Evolutionary conservation across 2,329 filamentous ascomycete species (phyloP).

Genomic region (Alternaria arborescens): DNA sequence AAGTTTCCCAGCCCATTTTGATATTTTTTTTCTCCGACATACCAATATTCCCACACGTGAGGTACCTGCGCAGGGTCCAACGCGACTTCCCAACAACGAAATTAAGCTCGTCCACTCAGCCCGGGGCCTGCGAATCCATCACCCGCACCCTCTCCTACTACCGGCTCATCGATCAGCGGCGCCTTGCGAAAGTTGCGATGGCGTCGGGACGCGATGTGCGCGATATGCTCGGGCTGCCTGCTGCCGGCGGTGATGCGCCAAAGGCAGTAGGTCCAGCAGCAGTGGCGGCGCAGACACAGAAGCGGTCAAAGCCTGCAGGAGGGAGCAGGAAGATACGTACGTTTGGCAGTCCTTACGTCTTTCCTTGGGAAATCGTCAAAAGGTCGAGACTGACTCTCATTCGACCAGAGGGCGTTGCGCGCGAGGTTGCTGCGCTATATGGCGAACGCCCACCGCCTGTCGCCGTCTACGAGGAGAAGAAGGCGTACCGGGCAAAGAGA

Average conservation of each 20-base stretch:
- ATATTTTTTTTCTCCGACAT: constrained; percentile 1
- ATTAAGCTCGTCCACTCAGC: constrained; percentile 27
- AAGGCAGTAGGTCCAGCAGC: constrained; percentile 41
- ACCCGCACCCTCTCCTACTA: constrained; percentile 27
- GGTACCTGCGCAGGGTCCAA: constrained; percentile 20
- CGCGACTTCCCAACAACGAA: constrained; percentile 22
- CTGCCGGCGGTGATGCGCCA: constrained; percentile 54
- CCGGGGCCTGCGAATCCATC: constrained; percentile 42
- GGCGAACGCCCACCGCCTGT: constrained; percentile 53
- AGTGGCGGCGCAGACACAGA: constrained; percentile 60
- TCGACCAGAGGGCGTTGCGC: constrained; percentile 50
- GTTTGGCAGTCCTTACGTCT: constrained; percentile 35
- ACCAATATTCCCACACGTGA: constrained; percentile 18
- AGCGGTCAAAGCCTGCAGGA: constrained; percentile 73
- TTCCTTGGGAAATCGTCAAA: constrained; percentile 30
- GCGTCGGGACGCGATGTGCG: constrained; percentile 71
- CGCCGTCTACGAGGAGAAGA: constrained; percentile 52
- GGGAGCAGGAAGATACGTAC: constrained; percentile 64
- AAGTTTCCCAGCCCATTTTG: constrained; percentile 7
- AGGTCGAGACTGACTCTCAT: constrained; percentile 32
- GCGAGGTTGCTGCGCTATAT: constrained; percentile 53
- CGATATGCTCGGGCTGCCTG: constrained; percentile 85
- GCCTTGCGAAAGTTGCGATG: constrained; percentile 38
- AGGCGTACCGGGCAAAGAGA: constrained; percentile 50
- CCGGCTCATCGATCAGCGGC: constrained; percentile 31